Evolutionary conservation across 2,329 filamentous ascomycete species (phyloP).

Genomic region (Claviceps humidiphila): DNA sequence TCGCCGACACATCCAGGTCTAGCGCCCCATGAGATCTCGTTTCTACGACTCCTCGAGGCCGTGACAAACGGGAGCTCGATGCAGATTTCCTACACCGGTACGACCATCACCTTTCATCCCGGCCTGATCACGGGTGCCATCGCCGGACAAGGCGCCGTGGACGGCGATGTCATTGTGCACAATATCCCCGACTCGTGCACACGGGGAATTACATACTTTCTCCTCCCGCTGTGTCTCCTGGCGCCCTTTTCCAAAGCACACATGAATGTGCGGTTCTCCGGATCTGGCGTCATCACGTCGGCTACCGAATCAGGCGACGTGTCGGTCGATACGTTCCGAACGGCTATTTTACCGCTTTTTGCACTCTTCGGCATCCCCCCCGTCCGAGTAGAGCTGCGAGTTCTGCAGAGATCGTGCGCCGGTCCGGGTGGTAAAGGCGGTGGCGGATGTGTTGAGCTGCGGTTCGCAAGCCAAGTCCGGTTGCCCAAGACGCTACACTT

Average conservation of each 20-base stretch:
- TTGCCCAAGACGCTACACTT: constrained; percentile 90
- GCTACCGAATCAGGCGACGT: constrained; percentile 75
- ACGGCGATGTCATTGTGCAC: constrained; percentile 68
- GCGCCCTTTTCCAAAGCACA: constrained; percentile 88
- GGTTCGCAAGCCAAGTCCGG: constrained; percentile 86
- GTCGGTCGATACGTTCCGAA: constrained; percentile 85
- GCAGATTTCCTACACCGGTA: constrained; percentile 94
- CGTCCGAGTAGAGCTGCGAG: constrained; percentile 71
- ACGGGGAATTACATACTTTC: constrained; percentile 80
- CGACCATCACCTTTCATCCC: constrained; percentile 80
- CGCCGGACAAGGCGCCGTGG: constrained; percentile 56
- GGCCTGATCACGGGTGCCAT: constrained; percentile 82
- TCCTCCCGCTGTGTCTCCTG: constrained; percentile 77
- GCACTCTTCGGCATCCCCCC: constrained; percentile 74
- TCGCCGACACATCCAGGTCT: constrained; percentile 82
- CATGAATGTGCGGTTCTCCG: constrained; percentile 80
- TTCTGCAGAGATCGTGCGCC: constrained; percentile 67
- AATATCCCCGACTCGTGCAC: constrained; percentile 63
- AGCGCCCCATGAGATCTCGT: constrained; percentile 84
- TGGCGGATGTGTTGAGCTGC: constrained; percentile 81
- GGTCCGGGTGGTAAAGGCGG: constrained; percentile 65
- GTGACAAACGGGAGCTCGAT: constrained; percentile 91
- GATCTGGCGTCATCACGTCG: constrained; percentile 83
- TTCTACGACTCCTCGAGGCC: constrained; percentile 84
- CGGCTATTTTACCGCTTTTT: constrained; percentile 80